A percentile compares a stretch with the other conserved stretches of the same genome.
phyloP scores from a whole-genome alignment of 192 early-diverging fungal species.

The Mortierella hygrophila region DNA sequence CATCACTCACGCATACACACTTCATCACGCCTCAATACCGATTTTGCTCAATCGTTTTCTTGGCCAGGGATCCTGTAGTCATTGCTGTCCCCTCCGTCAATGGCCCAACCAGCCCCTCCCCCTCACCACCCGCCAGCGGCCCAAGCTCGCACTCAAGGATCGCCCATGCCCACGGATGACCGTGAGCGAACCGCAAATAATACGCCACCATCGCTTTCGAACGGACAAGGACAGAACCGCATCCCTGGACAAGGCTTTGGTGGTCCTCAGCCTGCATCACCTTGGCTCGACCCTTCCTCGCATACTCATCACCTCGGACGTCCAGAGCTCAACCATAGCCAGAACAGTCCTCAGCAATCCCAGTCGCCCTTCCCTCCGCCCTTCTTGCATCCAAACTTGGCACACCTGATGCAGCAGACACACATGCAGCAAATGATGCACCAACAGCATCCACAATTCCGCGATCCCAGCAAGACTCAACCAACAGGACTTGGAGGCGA shows the following conservation, averaged over 20 bases:
- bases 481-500: not conserved
- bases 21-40: not conserved
- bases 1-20: not conserved
- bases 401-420: constrained; percentile 31
- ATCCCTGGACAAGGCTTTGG: too few relatives aligned
- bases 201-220: not conserved
- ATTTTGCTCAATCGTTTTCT: not conserved
- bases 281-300: constrained; percentile 2
- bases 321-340: not conserved
- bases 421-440: constrained; percentile 28
- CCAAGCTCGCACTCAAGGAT: not conserved
- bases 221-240: not conserved
- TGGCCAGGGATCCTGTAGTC: not conserved
- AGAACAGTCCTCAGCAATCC: not conserved
- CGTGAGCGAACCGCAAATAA: not conserved
- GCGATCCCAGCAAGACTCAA: not conserved
- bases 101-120: not conserved
- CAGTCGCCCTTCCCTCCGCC: constrained; percentile 23
- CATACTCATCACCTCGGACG: not conserved
- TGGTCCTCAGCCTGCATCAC: not conserved
- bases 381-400: constrained; percentile 37
- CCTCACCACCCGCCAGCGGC: not conserved
- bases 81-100: constrained; percentile 1
- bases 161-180: not conserved
- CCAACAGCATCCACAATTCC: constrained; percentile 21